phyloP scores from a whole-genome alignment of 2,329 filamentous ascomycete species.

The Phialophora verrucosa region DNA sequence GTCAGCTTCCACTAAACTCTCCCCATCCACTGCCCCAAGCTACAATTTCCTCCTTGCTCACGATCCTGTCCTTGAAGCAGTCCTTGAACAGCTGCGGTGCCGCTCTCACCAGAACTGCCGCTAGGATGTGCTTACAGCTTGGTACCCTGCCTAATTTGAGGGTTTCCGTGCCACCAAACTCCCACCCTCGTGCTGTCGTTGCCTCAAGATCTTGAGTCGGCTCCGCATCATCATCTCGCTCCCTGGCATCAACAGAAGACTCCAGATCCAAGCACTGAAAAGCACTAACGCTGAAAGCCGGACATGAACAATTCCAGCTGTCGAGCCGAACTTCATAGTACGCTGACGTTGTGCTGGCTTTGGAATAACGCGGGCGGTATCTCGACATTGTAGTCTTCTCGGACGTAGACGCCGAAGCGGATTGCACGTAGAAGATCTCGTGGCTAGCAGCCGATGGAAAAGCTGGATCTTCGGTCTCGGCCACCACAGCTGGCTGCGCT shows the following conservation, averaged over 20 bases:
- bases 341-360: constrained; percentile 39
- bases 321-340: constrained; percentile 73
- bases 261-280: constrained; percentile 55
- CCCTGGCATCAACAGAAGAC: background rate
- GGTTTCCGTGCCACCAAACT: constrained; percentile 48
- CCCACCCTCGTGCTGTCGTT: constrained; percentile 37
- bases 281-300: constrained; percentile 76
- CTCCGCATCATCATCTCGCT: constrained; percentile 29
- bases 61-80: constrained; percentile 61
- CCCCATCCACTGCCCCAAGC: constrained; percentile 66
- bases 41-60: constrained; percentile 71
- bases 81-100: constrained; percentile 64
- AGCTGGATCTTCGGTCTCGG: background rate
- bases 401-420: constrained; percentile 54
- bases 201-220: background rate
- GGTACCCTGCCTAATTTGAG: constrained; percentile 49
- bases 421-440: constrained; percentile 68
- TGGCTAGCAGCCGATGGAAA: background rate
- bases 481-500: background rate
- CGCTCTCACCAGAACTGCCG: constrained; percentile 74
- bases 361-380: background rate
- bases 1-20: constrained; percentile 39
- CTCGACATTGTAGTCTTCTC: background rate
- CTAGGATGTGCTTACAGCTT: constrained; percentile 87
- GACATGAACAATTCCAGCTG: constrained; percentile 90